Base-by-base conservation (phyloP, 345 rosid species). In the thale cress (Arabidopsis thaliana) region DNA sequence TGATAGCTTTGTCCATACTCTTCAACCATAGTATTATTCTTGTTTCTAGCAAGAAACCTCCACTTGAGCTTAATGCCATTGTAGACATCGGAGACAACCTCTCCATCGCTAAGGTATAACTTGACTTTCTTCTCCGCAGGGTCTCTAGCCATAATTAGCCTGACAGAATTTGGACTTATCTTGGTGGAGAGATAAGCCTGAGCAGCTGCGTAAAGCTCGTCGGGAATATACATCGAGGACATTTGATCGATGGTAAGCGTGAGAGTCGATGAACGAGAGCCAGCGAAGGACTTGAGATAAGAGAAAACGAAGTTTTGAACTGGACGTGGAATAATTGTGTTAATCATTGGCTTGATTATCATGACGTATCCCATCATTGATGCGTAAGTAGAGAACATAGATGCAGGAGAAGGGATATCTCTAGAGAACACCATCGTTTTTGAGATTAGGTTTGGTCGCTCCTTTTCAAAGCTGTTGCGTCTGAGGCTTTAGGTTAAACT, bases 381-480 rank as follows among this genome's bases (percentile, higher is more conserved):
- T 61, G 86, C 90, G 36, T 85, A 86, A 20, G 85, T 59, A 0
- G 90, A 36, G 76, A 88, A 81, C 42, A 86, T 3, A 14, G 90
- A 68, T 4, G 88, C 78, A 0, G 80, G 60, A 1, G 90, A 84
- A 38, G 86, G 78, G 38, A 85, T 46, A 46, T 82, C 77, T 59
- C 37, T 76, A 23, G 58, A 12, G 13, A 81, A 74, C 58, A 80
- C 68, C 83, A 78, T 69, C 23, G 59, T 50, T 23, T 34, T 13
- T 2, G 13, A 12, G n/a, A 46, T 32, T 45, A 45, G 69, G 55
- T 65, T 48, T 20, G 45, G 8, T 45, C 16, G 58, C 24, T 5
- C 32, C 32, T 1, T 28, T 28, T 28, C 32, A 28, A 28, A 2
- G 32, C 4, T 28, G 32, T 28, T 28, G 32, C 32, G 32, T 28